These are phyloP conservation scores for Chloranthus sessilifolius DNA, from an alignment of 164 flowering plant species.

Conservation along the genomic window DNA sequence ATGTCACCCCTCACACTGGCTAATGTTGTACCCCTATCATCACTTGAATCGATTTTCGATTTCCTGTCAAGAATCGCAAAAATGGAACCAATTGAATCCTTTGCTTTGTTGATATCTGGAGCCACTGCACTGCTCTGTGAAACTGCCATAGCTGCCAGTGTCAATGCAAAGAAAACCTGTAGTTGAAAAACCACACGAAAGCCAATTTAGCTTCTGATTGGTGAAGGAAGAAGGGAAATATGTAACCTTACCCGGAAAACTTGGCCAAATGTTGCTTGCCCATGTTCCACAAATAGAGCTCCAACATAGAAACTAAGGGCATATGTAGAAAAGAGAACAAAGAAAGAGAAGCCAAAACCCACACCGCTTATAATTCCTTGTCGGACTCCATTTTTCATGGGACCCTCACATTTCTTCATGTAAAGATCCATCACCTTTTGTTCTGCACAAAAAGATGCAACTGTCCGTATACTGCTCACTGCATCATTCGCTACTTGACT, in stretches of 20 bases:
- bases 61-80: slow-evolving; percentile 41
- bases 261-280: slow-evolving; percentile 7
- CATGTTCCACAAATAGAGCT: slow-evolving; percentile 11
- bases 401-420: slow-evolving; percentile 16
- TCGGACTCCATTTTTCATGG: slow-evolving; percentile 12
- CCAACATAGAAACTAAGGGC: slow-evolving; percentile 16
- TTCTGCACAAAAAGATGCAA: slow-evolving; percentile 22
- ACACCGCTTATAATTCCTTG: slow-evolving; percentile 43
- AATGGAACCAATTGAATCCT: slow-evolving; percentile 45
- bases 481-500: slow-evolving; percentile 23
- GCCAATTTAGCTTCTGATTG: too few relatives aligned
- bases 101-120: slow-evolving; percentile 47
- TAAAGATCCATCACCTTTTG: slow-evolving; percentile 20
- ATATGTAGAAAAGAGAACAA: slow-evolving; percentile 14
- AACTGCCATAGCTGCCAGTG: slow-evolving; percentile 37
- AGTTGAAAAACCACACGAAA: neutral
- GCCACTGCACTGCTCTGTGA: slow-evolving; percentile 42
- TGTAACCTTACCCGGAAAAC: slow-evolving; percentile 19
- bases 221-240: too few relatives aligned
- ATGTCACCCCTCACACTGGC: slow-evolving; percentile 33
- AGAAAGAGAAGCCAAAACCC: slow-evolving; percentile 35
- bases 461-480: slow-evolving; percentile 18
- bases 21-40: slow-evolving; percentile 31
- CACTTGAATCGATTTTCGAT: slow-evolving; percentile 52
- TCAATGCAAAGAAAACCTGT: slow-evolving; percentile 58